Evolutionary conservation across 2,329 filamentous ascomycete genomes (phyloP).

Genomic region (Escovopsis sp.): DNA sequence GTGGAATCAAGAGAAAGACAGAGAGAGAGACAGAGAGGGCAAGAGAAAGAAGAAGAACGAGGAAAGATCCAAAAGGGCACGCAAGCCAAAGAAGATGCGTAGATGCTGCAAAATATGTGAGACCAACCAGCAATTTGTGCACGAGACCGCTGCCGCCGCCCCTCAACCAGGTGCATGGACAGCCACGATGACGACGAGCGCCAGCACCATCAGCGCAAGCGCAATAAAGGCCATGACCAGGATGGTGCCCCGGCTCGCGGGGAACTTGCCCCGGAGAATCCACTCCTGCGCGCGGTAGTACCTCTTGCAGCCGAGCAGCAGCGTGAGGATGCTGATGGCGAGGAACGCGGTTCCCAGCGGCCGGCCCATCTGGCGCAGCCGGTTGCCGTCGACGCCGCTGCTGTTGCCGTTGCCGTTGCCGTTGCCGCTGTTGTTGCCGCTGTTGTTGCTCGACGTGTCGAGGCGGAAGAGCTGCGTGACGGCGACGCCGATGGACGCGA

Average conservation of each 20-base stretch:
- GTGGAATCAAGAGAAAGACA: neutral
- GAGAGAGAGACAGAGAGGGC: neutral
- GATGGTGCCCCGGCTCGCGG: slow-evolving; percentile 61
- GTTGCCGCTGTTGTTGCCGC: no score
- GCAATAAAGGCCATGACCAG: slow-evolving; percentile 53
- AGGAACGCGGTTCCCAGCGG: slow-evolving; percentile 65
- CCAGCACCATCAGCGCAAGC: slow-evolving; percentile 44
- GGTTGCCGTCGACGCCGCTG: slow-evolving; percentile 19
- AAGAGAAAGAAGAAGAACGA: neutral
- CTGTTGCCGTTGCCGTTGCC: slow-evolving; percentile 3
- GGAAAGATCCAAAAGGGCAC: neutral
- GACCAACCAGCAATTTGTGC: neutral
- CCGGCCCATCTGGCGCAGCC: slow-evolving; percentile 50
- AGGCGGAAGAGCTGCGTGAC: slow-evolving; percentile 75
- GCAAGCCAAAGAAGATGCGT: neutral
- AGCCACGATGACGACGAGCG: slow-evolving; percentile 42
- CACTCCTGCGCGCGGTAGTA: slow-evolving; percentile 69
- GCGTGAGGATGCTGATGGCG: slow-evolving; percentile 56
- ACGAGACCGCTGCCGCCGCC: neutral
- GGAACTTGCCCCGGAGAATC: slow-evolving; percentile 67
- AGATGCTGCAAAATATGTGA: neutral
- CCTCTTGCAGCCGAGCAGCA: slow-evolving; percentile 62
- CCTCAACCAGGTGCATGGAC: slow-evolving; percentile 25
- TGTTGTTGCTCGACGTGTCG: slow-evolving; percentile 34
- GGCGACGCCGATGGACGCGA: slow-evolving; percentile 69